Percentiles rank a stretch among this genome's conserved stretches.
Evolutionary conservation across 306 rosid genomes (phyloP).

Genomic region (Lathyrus aphaca): DNA sequence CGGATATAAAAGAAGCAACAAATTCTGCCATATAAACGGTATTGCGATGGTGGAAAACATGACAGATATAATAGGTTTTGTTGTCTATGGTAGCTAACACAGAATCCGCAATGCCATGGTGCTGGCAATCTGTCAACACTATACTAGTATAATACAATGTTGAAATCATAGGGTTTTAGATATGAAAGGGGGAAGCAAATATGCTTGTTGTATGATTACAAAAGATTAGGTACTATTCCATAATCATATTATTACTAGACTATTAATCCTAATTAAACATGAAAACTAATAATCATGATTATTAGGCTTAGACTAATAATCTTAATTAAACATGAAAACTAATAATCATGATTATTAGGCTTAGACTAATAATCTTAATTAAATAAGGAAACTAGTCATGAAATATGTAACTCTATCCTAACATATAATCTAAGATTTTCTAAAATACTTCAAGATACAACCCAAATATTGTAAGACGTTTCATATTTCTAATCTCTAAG

Average conservation of each 20-base stretch:
- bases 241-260: not conserved
- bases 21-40: not conserved
- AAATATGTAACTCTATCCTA: not conserved
- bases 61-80: not conserved
- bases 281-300: not conserved
- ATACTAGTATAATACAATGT: not conserved
- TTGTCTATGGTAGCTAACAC: not conserved
- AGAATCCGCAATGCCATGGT: not conserved
- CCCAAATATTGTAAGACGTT: not conserved
- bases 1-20: not conserved
- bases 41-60: not conserved
- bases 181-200: not conserved
- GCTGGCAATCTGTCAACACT: not conserved
- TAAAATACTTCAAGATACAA: not conserved
- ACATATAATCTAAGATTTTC: not conserved
- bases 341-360: not conserved
- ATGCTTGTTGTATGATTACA: not conserved
- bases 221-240: not conserved
- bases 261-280: not conserved
- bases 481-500: not conserved
- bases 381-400: not conserved
- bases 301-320: not conserved
- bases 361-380: not conserved
- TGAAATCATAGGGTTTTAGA: not conserved
- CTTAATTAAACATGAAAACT: not conserved